Conservation (phyloP, 495 filamentous ascomycete genomes). For the Saxophila tyrrhenica region DNA sequence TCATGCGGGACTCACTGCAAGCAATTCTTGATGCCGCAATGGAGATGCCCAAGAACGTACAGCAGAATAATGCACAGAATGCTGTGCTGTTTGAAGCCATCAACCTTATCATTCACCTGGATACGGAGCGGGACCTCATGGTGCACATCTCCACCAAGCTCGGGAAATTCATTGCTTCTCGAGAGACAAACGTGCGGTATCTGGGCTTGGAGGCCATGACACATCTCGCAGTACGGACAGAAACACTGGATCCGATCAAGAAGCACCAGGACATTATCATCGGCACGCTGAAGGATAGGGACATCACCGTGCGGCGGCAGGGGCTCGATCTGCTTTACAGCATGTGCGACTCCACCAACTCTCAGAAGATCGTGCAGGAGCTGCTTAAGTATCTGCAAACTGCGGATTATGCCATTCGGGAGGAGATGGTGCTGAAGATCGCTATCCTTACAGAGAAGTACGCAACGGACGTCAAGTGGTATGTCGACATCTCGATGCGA, state of each 20-base stretch:
- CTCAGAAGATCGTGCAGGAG: conserved; percentile 84
- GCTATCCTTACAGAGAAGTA: conserved; percentile 98
- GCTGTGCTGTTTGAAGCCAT: conserved; percentile 97
- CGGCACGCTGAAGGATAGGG: conserved; percentile 82
- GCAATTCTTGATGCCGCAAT: conserved; percentile 81
- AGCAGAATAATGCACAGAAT: conserved; percentile 99
- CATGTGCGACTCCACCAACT: conserved; percentile 95
- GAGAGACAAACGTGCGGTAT: conserved; percentile 97
- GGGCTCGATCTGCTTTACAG: conserved; percentile 95
- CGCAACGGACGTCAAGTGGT: conserved; percentile 96
- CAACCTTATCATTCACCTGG: conserved; percentile 97
- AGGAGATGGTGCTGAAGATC: conserved; percentile 99
- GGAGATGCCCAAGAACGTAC: conserved; percentile 94
- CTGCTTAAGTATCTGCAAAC: conserved; percentile 89
- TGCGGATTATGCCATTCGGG: conserved; percentile 78
- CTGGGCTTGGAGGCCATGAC: conserved; percentile 97
- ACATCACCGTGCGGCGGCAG: conserved; percentile 94
- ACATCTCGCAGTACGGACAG: conserved; percentile 86
- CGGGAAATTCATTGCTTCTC: conserved; percentile 91
- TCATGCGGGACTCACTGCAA: conserved; percentile 85
- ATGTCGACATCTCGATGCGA: conserved; percentile 92
- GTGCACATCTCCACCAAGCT: conserved; percentile 89
- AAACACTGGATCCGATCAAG: conserved; percentile 95
- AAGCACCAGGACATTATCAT: conserved; percentile 95
- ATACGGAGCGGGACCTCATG: conserved; percentile 92